Evolutionary conservation across 2,329 filamentous ascomycete species (phyloP).

Genomic region (Ceratocystis ficicola): DNA sequence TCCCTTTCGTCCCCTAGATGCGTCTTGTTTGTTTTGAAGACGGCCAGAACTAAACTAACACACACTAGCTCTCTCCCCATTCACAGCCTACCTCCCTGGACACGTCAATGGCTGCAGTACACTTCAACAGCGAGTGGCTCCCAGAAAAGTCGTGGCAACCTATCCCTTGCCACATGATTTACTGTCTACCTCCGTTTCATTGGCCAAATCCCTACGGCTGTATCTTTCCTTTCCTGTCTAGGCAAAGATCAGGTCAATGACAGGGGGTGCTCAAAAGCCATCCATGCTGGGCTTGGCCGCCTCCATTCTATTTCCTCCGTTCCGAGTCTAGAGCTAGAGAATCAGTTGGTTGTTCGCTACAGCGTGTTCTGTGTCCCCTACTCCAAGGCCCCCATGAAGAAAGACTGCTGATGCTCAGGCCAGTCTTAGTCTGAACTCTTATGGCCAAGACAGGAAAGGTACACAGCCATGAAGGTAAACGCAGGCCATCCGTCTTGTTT

Average conservation of each 20-base stretch:
- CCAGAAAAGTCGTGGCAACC: too few relatives aligned
- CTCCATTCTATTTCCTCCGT: neutral
- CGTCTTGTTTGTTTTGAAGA: neutral
- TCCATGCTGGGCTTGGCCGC: too few relatives aligned
- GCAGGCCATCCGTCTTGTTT: neutral
- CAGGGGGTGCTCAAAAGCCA: neutral
- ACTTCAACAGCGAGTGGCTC: too few relatives aligned
- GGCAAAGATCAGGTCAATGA: neutral
- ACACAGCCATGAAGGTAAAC: neutral
- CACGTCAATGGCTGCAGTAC: too few relatives aligned
- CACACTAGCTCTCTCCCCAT: neutral
- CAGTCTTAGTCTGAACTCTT: too few relatives aligned
- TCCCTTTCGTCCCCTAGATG: neutral
- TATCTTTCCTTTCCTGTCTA: neutral
- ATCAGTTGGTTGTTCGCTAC: too few relatives aligned
- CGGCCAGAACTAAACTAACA: neutral
- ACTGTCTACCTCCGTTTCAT: neutral
- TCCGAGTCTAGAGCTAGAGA: neutral
- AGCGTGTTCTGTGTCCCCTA: too few relatives aligned
- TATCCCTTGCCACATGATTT: too few relatives aligned
- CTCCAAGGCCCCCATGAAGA: too few relatives aligned
- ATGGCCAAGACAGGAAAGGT: too few relatives aligned
- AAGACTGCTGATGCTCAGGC: too few relatives aligned
- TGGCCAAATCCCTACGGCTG: neutral
- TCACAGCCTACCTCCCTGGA: neutral